phyloP scores from a whole-genome alignment of 169 alveolate genomes.

The Cryptosporidium felis region DNA sequence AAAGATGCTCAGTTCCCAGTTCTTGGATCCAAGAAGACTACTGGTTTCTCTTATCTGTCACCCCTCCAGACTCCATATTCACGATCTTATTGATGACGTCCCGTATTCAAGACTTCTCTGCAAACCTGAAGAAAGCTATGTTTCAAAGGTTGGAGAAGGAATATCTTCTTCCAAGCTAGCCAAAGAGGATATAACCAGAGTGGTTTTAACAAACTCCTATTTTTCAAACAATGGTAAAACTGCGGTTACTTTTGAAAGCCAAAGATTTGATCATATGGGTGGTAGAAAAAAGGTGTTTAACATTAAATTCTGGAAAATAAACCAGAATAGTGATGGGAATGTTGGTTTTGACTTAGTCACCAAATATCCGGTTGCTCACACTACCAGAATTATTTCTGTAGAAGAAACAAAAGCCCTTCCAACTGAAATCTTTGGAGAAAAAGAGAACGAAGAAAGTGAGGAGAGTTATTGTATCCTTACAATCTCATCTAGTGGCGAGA shows the following conservation, averaged over 20 bases:
- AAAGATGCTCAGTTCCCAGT: not conserved
- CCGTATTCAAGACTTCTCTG: not conserved
- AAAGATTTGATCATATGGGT: slow-evolving; percentile 9
- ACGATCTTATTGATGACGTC: slow-evolving; percentile 20
- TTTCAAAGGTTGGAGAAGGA: slow-evolving; percentile 59
- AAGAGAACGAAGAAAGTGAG: not conserved
- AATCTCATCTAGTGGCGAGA: not conserved
- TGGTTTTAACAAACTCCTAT: not conserved
- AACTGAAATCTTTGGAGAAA: not conserved
- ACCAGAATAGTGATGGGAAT: not conserved
- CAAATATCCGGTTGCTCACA: slow-evolving; percentile 25
- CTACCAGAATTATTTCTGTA: slow-evolving; percentile 7
- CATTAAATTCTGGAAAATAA: slow-evolving; percentile 40
- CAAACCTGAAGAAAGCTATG: slow-evolving; percentile 57
- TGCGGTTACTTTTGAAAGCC: slow-evolving; percentile 43
- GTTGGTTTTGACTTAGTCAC: slow-evolving; percentile 2
- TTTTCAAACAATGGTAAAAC: slow-evolving; percentile 1
- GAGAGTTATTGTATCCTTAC: slow-evolving; percentile 7
- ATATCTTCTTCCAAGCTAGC: slow-evolving; percentile 33
- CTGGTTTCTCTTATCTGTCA: slow-evolving; percentile 25
- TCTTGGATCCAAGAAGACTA: not conserved
- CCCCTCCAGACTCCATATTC: slow-evolving; percentile 51
- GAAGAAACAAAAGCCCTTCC: slow-evolving; percentile 1
- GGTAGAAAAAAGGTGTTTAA: not conserved
- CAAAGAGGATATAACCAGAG: not conserved